Percentiles rank a stretch among this genome's conserved stretches.
Conservation (phyloP, 2,329 filamentous ascomycete species). For the Sclerotinia nivalis region DNA sequence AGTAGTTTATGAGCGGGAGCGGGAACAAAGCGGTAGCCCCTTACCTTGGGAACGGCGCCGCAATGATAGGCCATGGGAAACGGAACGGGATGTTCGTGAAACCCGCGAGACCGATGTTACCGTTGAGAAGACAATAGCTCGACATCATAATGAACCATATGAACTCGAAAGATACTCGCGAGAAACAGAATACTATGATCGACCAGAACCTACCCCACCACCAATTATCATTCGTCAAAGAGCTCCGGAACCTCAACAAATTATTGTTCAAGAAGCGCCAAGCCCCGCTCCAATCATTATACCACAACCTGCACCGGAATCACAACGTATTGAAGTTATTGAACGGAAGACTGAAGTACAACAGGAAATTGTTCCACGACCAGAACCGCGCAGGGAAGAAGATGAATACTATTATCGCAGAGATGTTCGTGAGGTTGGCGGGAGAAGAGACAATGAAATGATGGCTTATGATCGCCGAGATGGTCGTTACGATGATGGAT, state of each 20-base stretch:
- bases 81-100: conserved; percentile 36
- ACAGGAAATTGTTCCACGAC: conserved; percentile 29
- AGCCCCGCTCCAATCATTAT: conserved; percentile 53
- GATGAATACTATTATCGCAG: conserved; percentile 44
- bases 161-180: conserved; percentile 61
- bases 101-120: conserved; percentile 29
- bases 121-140: conserved; percentile 30
- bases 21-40: conserved; percentile 32
- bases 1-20: conserved; percentile 44
- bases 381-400: conserved; percentile 37
- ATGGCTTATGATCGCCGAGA: conserved; percentile 46
- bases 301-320: conserved; percentile 30
- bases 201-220: conserved; percentile 50
- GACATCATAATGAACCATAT: conserved; percentile 39
- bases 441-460: conserved; percentile 33
- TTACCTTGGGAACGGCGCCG: conserved; percentile 41
- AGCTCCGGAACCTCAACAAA: conserved; percentile 57
- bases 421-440: conserved; percentile 38
- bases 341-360: conserved; percentile 34
- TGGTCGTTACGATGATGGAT: conserved; percentile 45
- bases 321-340: conserved; percentile 35
- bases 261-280: conserved; percentile 60
- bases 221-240: conserved; percentile 60
- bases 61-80: conserved; percentile 34
- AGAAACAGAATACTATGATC: conserved; percentile 63